A percentile compares a stretch with the other conserved stretches of the same genome.
Evolutionary conservation across 192 early-diverging fungal genomes (phyloP).

Genomic region (Coemansia sp.): DNA sequence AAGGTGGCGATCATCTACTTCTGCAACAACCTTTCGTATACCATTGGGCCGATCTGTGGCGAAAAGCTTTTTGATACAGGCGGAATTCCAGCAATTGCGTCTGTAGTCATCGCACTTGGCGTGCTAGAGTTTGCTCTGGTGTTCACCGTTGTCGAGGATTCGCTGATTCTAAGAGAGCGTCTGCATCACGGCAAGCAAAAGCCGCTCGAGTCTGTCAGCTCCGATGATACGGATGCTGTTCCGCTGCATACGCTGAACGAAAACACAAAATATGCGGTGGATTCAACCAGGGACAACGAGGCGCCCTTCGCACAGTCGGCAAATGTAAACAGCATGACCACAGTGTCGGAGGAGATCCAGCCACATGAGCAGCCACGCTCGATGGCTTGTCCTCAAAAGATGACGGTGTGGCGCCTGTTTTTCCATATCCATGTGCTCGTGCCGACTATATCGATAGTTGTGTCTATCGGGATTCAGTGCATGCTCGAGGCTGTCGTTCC

Average conservation of each 20-base stretch:
- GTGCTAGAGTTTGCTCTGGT: conserved; percentile 22
- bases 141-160: conserved; percentile 19
- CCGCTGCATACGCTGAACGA: not conserved
- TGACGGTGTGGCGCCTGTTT: conserved; percentile 23
- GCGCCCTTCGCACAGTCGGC: not conserved
- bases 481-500: conserved; percentile 32
- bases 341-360: not conserved
- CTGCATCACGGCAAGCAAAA: not conserved
- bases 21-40: conserved; percentile 38
- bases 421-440: conserved; percentile 20
- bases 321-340: not conserved
- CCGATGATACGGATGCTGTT: not conserved
- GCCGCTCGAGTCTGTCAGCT: not conserved
- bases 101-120: conserved; percentile 33
- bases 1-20: conserved; percentile 32
- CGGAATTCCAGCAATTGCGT: conserved; percentile 20
- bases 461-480: conserved; percentile 28
- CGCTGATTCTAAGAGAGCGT: conserved; percentile 12
- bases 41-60: conserved; percentile 34
- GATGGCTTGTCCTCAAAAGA: not conserved
- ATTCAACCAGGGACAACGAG: no score
- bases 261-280: not conserved
- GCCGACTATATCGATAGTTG: conserved; percentile 19
- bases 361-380: conserved; percentile 1
- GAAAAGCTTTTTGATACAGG: conserved; percentile 21